Conservation (phyloP, 23 red algal species). For the Cyanidiococcus yangmingshanensis region DNA sequence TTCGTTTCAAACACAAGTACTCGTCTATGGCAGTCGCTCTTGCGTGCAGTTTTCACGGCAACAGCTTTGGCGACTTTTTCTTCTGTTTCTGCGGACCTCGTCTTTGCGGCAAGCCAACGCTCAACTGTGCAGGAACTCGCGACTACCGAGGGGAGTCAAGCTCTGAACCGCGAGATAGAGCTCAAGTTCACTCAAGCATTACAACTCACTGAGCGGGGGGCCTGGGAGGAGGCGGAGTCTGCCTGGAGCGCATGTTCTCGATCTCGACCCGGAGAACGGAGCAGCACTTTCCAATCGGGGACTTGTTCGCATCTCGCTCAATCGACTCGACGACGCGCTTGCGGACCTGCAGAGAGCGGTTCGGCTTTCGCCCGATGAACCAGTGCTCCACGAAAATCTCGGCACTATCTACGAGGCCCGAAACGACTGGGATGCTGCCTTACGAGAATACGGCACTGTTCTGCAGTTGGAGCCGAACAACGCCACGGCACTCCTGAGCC, state of each 20-base stretch:
- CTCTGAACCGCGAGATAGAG: background rate
- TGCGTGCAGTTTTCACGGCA: no score
- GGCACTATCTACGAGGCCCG: background rate
- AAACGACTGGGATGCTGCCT: background rate
- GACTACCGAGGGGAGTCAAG: background rate
- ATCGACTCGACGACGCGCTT: slow-evolving; percentile 4
- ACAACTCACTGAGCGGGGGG: background rate
- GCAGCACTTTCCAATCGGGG: background rate
- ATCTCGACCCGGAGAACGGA: slow-evolving; percentile 6
- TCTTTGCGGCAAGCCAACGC: no score
- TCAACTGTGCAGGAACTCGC: background rate
- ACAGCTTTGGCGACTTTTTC: no score
- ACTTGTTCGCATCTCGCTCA: background rate
- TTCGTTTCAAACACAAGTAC: no score
- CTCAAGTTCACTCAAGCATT: background rate
- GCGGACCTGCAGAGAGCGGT: background rate
- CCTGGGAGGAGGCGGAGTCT: background rate
- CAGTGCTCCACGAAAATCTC: background rate
- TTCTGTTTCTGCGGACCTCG: no score
- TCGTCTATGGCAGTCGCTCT: no score
- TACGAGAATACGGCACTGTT: background rate
- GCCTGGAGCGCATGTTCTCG: background rate
- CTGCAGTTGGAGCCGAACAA: background rate
- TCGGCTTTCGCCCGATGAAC: background rate
- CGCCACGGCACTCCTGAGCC: background rate